Evolutionary conservation across 2,329 filamentous ascomycete species (phyloP).

Genomic region (Gyromitra esculenta): DNA sequence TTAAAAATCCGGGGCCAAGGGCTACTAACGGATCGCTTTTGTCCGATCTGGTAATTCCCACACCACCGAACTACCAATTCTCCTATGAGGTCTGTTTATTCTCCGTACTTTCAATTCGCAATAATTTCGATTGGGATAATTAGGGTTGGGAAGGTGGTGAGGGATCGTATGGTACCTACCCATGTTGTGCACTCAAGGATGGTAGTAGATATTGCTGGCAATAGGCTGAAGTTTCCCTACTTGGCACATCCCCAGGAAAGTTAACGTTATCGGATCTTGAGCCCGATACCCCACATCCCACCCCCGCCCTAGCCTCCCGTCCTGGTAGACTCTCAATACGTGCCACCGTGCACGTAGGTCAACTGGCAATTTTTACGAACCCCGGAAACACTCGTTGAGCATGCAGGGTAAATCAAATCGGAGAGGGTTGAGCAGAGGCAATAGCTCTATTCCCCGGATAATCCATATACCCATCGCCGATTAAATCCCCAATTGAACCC

Average conservation of each 20-base stretch:
- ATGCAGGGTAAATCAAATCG: conserved; percentile 9
- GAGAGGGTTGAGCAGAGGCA: background rate
- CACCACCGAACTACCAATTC: background rate
- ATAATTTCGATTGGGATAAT: background rate
- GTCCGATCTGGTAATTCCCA: conserved; percentile 22
- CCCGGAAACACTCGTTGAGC: conserved; percentile 32
- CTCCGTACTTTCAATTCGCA: background rate
- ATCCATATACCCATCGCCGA: conserved; percentile 34
- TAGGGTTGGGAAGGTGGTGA: background rate
- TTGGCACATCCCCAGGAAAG: conserved; percentile 35
- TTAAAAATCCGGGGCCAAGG: conserved; percentile 36
- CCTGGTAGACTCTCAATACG: conserved; percentile 18
- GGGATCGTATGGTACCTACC: background rate
- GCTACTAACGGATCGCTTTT: conserved; percentile 5
- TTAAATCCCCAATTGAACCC: conserved; percentile 24
- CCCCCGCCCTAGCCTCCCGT: conserved; percentile 13
- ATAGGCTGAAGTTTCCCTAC: conserved; percentile 32
- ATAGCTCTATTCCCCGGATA: conserved; percentile 36
- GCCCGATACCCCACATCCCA: conserved; percentile 43
- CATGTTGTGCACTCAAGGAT: background rate
- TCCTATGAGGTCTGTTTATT: background rate
- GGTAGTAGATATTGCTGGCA: conserved; percentile 2
- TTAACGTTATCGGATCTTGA: conserved; percentile 32
- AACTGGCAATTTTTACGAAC: conserved; percentile 35
- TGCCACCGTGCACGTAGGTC: conserved; percentile 1